Percentiles rank a stretch among this genome's conserved stretches.
phyloP scores from a whole-genome alignment of 2,329 filamentous ascomycete genomes.

The Capronia coronata region DNA sequence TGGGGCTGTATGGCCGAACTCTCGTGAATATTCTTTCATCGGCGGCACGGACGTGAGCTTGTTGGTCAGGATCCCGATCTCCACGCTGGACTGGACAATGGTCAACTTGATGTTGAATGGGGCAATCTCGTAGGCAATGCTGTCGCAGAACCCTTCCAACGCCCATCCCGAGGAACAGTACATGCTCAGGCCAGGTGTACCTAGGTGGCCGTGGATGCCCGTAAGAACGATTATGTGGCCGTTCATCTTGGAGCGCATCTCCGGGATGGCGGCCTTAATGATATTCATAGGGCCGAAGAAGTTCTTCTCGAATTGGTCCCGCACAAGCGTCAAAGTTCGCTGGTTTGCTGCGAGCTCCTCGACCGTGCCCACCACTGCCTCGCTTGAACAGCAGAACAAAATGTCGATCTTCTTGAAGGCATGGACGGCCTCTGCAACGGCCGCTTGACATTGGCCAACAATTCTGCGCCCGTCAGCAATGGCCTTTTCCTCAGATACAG shows the following conservation, averaged over 20 bases:
- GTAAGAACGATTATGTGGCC: constrained; percentile 88
- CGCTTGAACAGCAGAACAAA: constrained; percentile 78
- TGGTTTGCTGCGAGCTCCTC: constrained; percentile 75
- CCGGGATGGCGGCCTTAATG: constrained; percentile 78
- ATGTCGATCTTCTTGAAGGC: constrained; percentile 86
- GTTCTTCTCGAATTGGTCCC: constrained; percentile 87
- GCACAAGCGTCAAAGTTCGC: constrained; percentile 68
- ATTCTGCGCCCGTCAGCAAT: constrained; percentile 37
- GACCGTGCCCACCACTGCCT: constrained; percentile 83
- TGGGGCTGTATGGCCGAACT: constrained; percentile 63
- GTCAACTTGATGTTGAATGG: constrained; percentile 97
- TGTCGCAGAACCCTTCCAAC: constrained; percentile 89
- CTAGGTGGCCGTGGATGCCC: constrained; percentile 85
- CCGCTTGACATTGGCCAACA: constrained; percentile 69
- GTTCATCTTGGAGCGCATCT: constrained; percentile 69
- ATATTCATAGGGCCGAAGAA: constrained; percentile 96
- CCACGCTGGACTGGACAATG: constrained; percentile 90
- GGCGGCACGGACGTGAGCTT: constrained; percentile 77
- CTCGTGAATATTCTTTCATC: constrained; percentile 61
- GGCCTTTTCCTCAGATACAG: neutral
- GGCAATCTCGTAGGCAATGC: constrained; percentile 88
- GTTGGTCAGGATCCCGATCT: constrained; percentile 81
- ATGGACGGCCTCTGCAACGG: constrained; percentile 77
- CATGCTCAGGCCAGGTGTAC: constrained; percentile 82
- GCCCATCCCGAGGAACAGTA: constrained; percentile 93